Base-by-base conservation (phyloP, 1,284 basidiomycete species). In the Tremellales sp. region DNA sequence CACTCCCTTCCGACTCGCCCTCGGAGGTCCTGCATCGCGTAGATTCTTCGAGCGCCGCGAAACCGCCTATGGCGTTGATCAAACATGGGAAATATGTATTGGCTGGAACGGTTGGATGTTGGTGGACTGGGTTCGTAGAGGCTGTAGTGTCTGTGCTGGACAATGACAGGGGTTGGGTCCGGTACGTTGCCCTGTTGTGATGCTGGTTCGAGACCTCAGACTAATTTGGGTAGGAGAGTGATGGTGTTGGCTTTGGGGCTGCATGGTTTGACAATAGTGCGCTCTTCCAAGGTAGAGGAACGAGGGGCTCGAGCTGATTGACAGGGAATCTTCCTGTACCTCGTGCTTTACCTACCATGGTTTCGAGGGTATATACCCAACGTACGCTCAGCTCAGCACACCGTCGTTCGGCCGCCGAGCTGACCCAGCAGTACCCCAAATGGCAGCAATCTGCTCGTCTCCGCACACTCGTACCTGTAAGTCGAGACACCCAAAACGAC, bases 51-150 rank as follows among this genome's bases (percentile, higher is more conserved):
- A 13, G 41, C 3, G 17, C 12, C 27, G 43, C 41, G 22, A 37
- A 35, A 17, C 22, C 37, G 13, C 29, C 49, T 21, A 40, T 49
- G 4, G 41, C 46, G 11, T 27, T 61, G 13, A 40, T 68, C 44
- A 70, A 71, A 49, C 71, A 75, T 54, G 73, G 69, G 31, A 73
- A 73, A 59, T 75, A 72, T 43, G 62, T 75, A 26, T 40, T 59
- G 6, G 47, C 59, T 1, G 73, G 73, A 19, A 54, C 42, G 1
- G 51, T 51, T 8, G 70, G 70, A 0, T 59, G 62, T 36, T 75
- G 73, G 73, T 72, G 54, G 42, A 54, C 61, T 22, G 67, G 61
- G 40, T 40, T 71, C 13, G 25, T 29, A 6, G 52, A 49, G 13
- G 60, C 51, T 8, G 48, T 64, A 1, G 13, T 15, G 23, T 48